phyloP scores from a whole-genome alignment of 1,284 basidiomycete species.

The Ceratobasidium sp. region DNA sequence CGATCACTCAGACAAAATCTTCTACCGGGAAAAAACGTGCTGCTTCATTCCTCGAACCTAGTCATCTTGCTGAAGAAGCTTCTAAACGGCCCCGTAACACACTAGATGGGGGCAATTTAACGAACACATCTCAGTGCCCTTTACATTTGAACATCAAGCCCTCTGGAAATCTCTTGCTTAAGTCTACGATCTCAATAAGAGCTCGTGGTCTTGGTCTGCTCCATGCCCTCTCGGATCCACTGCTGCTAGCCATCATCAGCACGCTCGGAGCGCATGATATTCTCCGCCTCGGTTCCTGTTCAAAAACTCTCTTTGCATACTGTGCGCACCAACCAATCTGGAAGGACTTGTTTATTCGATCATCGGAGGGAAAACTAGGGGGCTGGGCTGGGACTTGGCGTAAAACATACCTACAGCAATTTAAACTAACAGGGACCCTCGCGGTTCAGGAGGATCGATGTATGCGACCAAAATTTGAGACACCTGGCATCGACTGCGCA shows the following conservation, averaged over 20 bases:
- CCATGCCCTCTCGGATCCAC: slow-evolving; percentile 17
- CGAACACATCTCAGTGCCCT: neutral
- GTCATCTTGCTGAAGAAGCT: neutral
- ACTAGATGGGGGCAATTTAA: neutral
- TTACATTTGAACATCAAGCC: slow-evolving; percentile 31
- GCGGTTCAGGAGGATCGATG: slow-evolving; percentile 1
- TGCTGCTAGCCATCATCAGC: slow-evolving; percentile 9
- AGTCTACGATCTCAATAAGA: slow-evolving; percentile 15
- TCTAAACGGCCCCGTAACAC: slow-evolving; percentile 31
- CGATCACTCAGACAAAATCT: slow-evolving; percentile 21
- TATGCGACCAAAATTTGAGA: slow-evolving; percentile 45
- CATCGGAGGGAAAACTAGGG: slow-evolving; percentile 45
- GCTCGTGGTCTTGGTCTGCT: slow-evolving; percentile 9
- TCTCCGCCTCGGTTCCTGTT: slow-evolving; percentile 37
- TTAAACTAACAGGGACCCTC: slow-evolving; percentile 43
- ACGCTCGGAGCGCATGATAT: slow-evolving; percentile 28
- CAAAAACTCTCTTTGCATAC: slow-evolving; percentile 53
- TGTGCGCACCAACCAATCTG: slow-evolving; percentile 52
- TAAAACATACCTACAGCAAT: slow-evolving; percentile 50
- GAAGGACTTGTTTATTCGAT: slow-evolving; percentile 52
- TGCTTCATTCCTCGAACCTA: neutral
- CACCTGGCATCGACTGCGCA: slow-evolving; percentile 51
- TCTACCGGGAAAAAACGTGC: neutral
- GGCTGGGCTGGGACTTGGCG: slow-evolving; percentile 53
- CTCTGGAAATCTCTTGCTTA: slow-evolving; percentile 32